Evolutionary conservation across 202 grass and related monocot species (phyloP).

Genomic region (Elaeis oleifera): DNA sequence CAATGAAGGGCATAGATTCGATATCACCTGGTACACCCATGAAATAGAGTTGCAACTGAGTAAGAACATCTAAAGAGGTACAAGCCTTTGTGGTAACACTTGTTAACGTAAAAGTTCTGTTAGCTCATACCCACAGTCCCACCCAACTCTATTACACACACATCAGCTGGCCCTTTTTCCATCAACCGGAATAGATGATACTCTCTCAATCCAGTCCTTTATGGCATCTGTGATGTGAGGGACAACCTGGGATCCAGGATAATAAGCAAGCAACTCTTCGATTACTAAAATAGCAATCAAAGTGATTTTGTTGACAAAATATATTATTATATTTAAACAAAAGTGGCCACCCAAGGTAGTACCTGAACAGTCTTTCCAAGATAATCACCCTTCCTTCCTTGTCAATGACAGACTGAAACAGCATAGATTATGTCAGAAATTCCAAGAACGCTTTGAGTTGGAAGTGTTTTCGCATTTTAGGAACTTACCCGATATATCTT

Average conservation of each 20-base stretch:
- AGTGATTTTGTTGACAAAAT: not conserved
- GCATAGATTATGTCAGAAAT: not conserved
- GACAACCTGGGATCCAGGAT: slow-evolving; percentile 52
- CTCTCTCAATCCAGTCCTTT: slow-evolving; percentile 87
- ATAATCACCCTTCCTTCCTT: slow-evolving; percentile 93
- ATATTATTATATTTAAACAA: slow-evolving; percentile 15
- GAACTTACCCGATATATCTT: slow-evolving; percentile 88
- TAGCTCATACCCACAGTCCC: slow-evolving; percentile 82
- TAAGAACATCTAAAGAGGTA: slow-evolving; percentile 4
- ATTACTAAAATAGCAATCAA: not conserved
- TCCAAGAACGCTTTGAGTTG: slow-evolving; percentile 4
- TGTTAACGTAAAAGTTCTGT: not conserved
- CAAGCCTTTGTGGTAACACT: not conserved
- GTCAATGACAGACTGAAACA: slow-evolving; percentile 82
- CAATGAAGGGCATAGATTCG: slow-evolving; percentile 98
- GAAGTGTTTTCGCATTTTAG: slow-evolving; percentile 15
- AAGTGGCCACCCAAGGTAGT: not conserved
- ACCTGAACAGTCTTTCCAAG: slow-evolving; percentile 99
- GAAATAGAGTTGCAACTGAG: slow-evolving; percentile 6
- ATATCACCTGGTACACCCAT: slow-evolving; percentile 74
- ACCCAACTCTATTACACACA: slow-evolving; percentile 92
- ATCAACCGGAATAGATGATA: slow-evolving; percentile 82
- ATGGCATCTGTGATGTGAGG: slow-evolving; percentile 98
- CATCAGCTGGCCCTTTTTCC: slow-evolving; percentile 66
- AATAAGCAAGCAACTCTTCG: not conserved